Conservation (phyloP, 768 basidiomycete species). For the Crepidotus variabilis region DNA sequence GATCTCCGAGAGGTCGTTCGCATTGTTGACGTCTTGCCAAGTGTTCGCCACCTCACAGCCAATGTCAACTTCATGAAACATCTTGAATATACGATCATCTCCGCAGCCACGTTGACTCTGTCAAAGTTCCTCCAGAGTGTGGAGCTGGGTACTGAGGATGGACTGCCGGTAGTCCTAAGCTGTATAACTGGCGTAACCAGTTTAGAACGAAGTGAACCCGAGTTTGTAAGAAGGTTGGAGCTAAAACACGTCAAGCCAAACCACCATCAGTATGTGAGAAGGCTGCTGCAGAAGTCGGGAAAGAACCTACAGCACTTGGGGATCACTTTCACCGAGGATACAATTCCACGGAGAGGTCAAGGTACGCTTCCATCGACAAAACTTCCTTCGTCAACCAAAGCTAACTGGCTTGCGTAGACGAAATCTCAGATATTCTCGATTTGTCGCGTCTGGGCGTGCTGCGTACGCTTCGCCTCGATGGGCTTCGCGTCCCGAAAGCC, state of each 20-base stretch:
- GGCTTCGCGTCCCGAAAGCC: conserved; percentile 9
- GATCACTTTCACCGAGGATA: conserved; percentile 12
- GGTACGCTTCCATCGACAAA: conserved; percentile 1
- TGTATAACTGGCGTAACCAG: conserved; percentile 7
- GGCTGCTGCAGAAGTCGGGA: conserved; percentile 9
- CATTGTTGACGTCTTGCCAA: conserved; percentile 19
- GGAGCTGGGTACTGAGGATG: conserved; percentile 23
- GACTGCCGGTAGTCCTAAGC: conserved; percentile 21
- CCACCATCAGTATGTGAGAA: conserved; percentile 15
- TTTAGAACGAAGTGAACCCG: background rate
- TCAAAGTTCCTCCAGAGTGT: conserved; percentile 15
- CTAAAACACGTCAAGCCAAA: conserved; percentile 14
- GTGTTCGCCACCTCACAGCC: conserved; percentile 19
- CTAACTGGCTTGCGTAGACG: conserved; percentile 7
- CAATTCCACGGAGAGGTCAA: conserved; percentile 1
- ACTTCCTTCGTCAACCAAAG: background rate
- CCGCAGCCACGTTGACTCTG: conserved; percentile 9
- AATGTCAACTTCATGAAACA: conserved; percentile 25
- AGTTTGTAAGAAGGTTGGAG: conserved; percentile 9
- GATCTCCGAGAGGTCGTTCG: conserved; percentile 26
- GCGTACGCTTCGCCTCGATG: conserved; percentile 14
- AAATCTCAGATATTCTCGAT: conserved; percentile 13
- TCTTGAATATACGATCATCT: conserved; percentile 19
- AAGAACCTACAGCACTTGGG: conserved; percentile 14
- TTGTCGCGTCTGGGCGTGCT: conserved; percentile 18